Evolutionary conservation across 2,329 filamentous ascomycete genomes (phyloP).

Genomic region (Colletotrichum tanaceti): DNA sequence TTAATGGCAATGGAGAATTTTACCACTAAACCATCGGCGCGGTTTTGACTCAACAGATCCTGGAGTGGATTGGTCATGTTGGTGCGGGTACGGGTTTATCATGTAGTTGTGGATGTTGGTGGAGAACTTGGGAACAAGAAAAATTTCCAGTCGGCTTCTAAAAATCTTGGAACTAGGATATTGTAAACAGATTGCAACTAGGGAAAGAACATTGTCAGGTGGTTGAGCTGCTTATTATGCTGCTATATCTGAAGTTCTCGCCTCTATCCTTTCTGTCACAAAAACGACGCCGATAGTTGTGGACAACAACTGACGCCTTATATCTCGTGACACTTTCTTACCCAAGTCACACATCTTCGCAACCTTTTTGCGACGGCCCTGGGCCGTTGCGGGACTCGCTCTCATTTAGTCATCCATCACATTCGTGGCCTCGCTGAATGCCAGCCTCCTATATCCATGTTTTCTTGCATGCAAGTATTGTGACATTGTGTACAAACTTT

Average conservation of each 20-base stretch:
- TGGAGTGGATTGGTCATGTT: background rate
- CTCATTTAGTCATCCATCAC: background rate
- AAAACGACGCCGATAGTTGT: too few species aligned
- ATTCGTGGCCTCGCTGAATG: background rate
- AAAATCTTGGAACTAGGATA: too few species aligned
- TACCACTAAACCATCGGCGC: slow-evolving; percentile 37
- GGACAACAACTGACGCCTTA: too few species aligned
- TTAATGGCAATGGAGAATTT: slow-evolving; percentile 36
- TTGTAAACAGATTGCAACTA: too few species aligned
- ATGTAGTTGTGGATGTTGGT: background rate
- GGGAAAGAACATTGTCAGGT: too few species aligned
- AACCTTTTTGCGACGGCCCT: too few species aligned
- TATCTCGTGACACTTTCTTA: too few species aligned
- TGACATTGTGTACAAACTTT: background rate
- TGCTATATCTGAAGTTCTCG: too few species aligned
- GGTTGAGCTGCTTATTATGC: too few species aligned
- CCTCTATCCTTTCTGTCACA: too few species aligned
- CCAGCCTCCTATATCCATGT: slow-evolving; percentile 13
- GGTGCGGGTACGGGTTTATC: background rate
- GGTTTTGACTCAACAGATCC: background rate
- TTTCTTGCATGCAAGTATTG: slow-evolving; percentile 1
- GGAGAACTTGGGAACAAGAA: background rate
- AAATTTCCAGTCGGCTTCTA: too few species aligned
- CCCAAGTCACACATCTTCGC: background rate
- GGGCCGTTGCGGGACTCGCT: too few species aligned